Evolutionary conservation across 1,284 basidiomycete genomes (phyloP), one percentile per base, ranked within the genome.

Genomic region (Inonotus obliquus): DNA sequence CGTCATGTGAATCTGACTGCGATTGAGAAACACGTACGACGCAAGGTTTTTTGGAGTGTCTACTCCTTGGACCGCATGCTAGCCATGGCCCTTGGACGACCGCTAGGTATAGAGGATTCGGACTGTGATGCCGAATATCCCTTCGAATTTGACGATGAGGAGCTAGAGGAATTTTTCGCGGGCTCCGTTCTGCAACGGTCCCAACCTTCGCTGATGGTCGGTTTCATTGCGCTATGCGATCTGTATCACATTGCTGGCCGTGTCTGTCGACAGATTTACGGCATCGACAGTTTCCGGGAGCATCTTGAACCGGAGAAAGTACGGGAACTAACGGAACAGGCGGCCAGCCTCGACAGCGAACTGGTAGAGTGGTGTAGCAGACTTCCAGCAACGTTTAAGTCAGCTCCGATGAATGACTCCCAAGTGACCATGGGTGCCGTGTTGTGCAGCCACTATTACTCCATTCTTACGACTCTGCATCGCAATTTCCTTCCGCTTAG

Each of bases 21-120:
- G 44, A 82, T 90, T 48, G 91, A 94, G 72, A 94, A 93, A 74
- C 92, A 95, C 74, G 91, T 91, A 0, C 85, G 92, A 37, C 79
- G 88, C 57, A 91, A 94, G 73, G 87, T 93, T 53, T 95, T 93
- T 91, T 94, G 92, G 91, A 87, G 89, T 39, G 88, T 94, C 27
- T 95, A 95, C 69, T 86, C 86, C 17, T 77, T 95, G 29, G 93
- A 95, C 72, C 86, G 92, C 59, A 92, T 94, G 89, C 85, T 95
- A 29, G 93, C 93, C 21, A 82, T 94, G 59, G 87, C 92, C 13
- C 79, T 95, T 9, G 92, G 92, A 48, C 83, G 92, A 9, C 91
- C 90, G 5, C 79, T 92, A 58, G 91, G 89, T 27, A 78, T 90
- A 65, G 88, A 91, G 67, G 90, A 92, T 72, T 75, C 82, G 5